phyloP scores from a whole-genome alignment of 2,329 filamentous ascomycete species.

The Phialophora chinensis region DNA sequence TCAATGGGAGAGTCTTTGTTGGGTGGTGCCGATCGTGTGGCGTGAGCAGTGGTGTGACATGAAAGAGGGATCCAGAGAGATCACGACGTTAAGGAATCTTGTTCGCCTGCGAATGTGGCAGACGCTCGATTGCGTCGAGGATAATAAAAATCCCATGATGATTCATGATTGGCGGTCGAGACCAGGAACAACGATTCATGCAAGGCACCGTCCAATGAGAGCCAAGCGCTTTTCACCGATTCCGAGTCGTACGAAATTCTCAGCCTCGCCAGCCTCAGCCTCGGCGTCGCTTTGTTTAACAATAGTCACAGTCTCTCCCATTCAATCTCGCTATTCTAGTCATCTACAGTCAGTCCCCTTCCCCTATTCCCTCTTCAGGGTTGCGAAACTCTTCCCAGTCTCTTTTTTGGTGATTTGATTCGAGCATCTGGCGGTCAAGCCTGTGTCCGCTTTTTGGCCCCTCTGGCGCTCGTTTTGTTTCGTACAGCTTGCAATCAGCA shows the following conservation, averaged over 20 bases:
- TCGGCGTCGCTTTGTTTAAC: constrained; percentile 13
- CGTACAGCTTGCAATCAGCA: constrained; percentile 11
- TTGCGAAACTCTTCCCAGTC: constrained; percentile 7
- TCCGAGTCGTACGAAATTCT: constrained; percentile 26
- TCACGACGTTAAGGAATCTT: background rate
- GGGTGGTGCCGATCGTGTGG: background rate
- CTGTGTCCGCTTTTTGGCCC: background rate
- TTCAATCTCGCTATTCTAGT: constrained; percentile 29
- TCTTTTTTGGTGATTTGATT: constrained; percentile 8
- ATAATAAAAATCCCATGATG: constrained; percentile 9
- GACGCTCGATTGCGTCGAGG: background rate
- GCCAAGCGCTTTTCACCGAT: background rate
- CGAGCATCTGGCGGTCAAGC: background rate
- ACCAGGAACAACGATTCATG: constrained; percentile 20
- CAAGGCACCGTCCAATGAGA: constrained; percentile 18
- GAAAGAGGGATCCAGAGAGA: background rate
- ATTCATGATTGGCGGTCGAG: constrained; percentile 10
- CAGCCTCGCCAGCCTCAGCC: constrained; percentile 14
- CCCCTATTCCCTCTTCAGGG: background rate
- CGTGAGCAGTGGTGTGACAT: constrained; percentile 5
- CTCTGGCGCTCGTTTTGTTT: constrained; percentile 7
- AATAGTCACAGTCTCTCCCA: constrained; percentile 28
- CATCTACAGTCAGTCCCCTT: constrained; percentile 18
- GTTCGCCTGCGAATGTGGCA: constrained; percentile 2
- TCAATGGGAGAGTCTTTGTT: background rate